Evolutionary conservation across 257 asterid genomes (phyloP).

Genomic region (Cordia subcordata): DNA sequence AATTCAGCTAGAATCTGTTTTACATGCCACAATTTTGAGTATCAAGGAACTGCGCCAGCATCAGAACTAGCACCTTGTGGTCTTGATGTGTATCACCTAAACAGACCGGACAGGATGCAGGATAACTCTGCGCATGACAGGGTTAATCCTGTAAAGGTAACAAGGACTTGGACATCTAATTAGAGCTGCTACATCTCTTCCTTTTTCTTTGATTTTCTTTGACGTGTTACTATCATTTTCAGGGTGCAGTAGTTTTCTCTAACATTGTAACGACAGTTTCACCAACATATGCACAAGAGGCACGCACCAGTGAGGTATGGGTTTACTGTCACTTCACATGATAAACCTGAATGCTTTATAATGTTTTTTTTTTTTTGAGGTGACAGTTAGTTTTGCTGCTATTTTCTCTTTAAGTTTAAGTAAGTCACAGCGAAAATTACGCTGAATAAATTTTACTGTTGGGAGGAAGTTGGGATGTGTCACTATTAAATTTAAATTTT

Average conservation of each 20-base stretch:
- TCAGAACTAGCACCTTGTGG: constrained; percentile 90
- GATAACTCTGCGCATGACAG: constrained; percentile 71
- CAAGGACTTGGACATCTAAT: background rate
- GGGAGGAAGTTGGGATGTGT: no score
- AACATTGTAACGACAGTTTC: constrained; percentile 97
- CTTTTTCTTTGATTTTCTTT: constrained; percentile 7
- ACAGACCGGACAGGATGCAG: constrained; percentile 97
- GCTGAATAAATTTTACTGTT: no score
- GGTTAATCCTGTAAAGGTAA: constrained; percentile 89
- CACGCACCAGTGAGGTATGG: constrained; percentile 72
- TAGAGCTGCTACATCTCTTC: constrained; percentile 6
- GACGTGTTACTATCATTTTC: constrained; percentile 17
- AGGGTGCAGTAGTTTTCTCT: constrained; percentile 98
- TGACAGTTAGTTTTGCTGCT: background rate
- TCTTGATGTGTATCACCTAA: constrained; percentile 76
- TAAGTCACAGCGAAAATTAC: background rate
- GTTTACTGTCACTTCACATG: constrained; percentile 7
- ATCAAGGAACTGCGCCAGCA: constrained; percentile 89
- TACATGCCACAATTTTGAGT: constrained; percentile 99
- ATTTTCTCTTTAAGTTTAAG: background rate
- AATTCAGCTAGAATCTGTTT: constrained; percentile 93
- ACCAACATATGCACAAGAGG: constrained; percentile 96
- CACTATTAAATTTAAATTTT: no score
- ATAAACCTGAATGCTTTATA: background rate
- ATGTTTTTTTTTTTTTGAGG: constrained; percentile 5